phyloP scores from a whole-genome alignment of 768 basidiomycete species.

The Suillus variegatus region DNA sequence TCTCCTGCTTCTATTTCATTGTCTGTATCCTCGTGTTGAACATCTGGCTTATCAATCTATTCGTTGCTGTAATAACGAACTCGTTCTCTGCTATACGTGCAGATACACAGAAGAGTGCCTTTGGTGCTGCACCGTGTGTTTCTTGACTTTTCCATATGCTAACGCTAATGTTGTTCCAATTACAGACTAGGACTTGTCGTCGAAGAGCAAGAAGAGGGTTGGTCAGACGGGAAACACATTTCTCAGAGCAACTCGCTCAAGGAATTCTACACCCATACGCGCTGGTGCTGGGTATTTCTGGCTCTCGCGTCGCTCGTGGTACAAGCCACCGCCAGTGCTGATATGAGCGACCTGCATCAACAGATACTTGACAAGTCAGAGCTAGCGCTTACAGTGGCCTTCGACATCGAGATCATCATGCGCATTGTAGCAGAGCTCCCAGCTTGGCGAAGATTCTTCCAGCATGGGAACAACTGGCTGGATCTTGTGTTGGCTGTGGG shows the following conservation, averaged over 20 bases:
- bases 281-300: constrained; percentile 75
- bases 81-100: constrained; percentile 86
- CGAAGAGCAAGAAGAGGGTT: constrained; percentile 66
- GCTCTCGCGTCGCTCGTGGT: constrained; percentile 70
- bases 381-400: constrained; percentile 74
- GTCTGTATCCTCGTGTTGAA: constrained; percentile 83
- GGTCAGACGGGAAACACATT: constrained; percentile 51
- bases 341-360: constrained; percentile 47
- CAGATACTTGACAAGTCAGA: constrained; percentile 64
- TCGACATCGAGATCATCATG: constrained; percentile 86
- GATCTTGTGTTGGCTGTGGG: constrained; percentile 77
- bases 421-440: constrained; percentile 73
- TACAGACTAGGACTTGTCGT: constrained; percentile 39
- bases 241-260: constrained; percentile 50
- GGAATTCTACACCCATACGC: constrained; percentile 56
- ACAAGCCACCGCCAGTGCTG: constrained; percentile 67
- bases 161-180: constrained; percentile 3
- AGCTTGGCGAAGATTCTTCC: constrained; percentile 81
- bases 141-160: neutral
- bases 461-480: constrained; percentile 60
- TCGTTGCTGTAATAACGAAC: constrained; percentile 95
- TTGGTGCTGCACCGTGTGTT: constrained; percentile 62
- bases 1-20: constrained; percentile 89
- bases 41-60: constrained; percentile 91
- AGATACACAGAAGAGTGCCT: constrained; percentile 89